Evolutionary conservation across 2,329 filamentous ascomycete species (phyloP).

Genomic region (Calonectria naviculata): DNA sequence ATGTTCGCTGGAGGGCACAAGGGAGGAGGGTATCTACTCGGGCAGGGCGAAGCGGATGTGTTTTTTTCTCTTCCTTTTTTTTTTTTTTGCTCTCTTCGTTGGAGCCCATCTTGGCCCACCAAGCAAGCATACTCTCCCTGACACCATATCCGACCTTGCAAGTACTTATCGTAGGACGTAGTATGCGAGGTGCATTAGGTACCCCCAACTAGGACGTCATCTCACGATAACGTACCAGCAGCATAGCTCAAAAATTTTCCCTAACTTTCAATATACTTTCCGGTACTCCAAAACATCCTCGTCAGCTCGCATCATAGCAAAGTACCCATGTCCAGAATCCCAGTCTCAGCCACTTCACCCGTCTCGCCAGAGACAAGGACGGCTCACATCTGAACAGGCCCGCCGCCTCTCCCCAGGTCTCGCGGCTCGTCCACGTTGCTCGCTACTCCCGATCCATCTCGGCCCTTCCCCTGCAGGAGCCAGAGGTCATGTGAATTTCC

Average conservation of each 20-base stretch:
- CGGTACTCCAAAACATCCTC: neutral
- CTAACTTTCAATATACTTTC: slow-evolving; percentile 4
- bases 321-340: slow-evolving; percentile 12
- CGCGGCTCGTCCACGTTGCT: slow-evolving; percentile 18
- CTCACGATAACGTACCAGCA: neutral
- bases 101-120: too few species aligned
- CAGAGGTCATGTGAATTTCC: slow-evolving; percentile 37
- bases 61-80: too few species aligned
- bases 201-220: neutral
- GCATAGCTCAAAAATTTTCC: neutral
- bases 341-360: slow-evolving; percentile 13
- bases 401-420: slow-evolving; percentile 18
- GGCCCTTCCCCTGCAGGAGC: slow-evolving; percentile 33
- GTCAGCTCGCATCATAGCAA: slow-evolving; percentile 10
- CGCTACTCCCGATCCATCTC: slow-evolving; percentile 22
- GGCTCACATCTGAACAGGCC: slow-evolving; percentile 14
- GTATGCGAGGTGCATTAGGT: neutral
- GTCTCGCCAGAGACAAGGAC: slow-evolving; percentile 3
- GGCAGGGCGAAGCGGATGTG: neutral
- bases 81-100: too few species aligned
- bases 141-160: too few species aligned
- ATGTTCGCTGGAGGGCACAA: neutral
- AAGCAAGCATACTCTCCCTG: too few species aligned
- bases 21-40: neutral
- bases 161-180: neutral